Conservation (phyloP, 805 yeast species). For the Hanseniaspora nectarophila region DNA sequence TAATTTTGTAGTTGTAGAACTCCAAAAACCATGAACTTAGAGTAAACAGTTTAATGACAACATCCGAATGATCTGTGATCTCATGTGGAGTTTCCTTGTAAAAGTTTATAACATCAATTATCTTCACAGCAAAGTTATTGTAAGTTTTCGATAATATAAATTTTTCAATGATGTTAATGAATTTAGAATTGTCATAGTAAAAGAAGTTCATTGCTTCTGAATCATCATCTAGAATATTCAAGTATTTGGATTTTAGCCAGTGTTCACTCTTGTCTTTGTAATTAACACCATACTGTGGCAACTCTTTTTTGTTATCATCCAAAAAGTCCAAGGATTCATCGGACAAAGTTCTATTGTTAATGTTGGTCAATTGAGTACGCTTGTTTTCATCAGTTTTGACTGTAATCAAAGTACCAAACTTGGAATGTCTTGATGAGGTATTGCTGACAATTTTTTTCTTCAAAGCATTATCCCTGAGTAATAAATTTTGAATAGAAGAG, state of each 20-base stretch:
- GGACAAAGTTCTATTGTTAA: neutral
- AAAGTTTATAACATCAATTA: neutral
- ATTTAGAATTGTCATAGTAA: conserved; percentile 15
- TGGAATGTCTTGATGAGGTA: conserved; percentile 66
- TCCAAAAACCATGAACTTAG: conserved; percentile 65
- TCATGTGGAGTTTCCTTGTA: neutral
- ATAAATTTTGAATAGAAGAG: conserved; percentile 33
- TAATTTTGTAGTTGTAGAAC: conserved; percentile 40
- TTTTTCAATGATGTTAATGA: conserved; percentile 19
- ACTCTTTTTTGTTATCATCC: conserved; percentile 2
- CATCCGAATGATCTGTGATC: neutral
- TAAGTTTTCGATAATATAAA: conserved; percentile 8
- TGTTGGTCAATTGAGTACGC: conserved; percentile 23
- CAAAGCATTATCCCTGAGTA: conserved; percentile 50
- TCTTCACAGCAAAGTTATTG: neutral
- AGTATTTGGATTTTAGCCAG: conserved; percentile 6
- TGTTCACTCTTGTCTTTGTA: neutral
- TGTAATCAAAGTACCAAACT: conserved; percentile 79
- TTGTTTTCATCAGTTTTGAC: conserved; percentile 50
- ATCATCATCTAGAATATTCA: conserved; percentile 24
- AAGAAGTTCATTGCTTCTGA: neutral
- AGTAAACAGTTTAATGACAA: conserved; percentile 39
- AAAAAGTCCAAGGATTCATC: conserved; percentile 7
- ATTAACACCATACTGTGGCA: neutral
- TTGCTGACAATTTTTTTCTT: conserved; percentile 38